Percentiles rank a stretch among this genome's conserved stretches.
Conservation (phyloP, 805 yeast genomes). For the Pichia rugopelliculosa region DNA sequence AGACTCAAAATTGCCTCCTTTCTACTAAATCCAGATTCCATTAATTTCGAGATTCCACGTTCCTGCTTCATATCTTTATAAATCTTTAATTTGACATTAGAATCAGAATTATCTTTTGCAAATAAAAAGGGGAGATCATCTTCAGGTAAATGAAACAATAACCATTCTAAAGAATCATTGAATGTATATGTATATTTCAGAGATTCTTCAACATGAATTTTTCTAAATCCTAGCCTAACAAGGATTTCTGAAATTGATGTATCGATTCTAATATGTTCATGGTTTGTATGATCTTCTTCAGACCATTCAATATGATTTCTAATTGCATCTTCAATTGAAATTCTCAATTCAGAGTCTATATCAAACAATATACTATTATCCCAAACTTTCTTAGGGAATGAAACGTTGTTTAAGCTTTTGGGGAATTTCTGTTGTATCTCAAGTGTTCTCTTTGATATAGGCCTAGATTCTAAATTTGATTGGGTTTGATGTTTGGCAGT, state of each 20-base stretch:
- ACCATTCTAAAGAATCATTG: slow-evolving; percentile 60
- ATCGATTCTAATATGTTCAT: slow-evolving; percentile 8
- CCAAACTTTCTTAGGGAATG: slow-evolving; percentile 57
- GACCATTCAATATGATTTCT: slow-evolving; percentile 53
- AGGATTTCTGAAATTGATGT: slow-evolving; percentile 13
- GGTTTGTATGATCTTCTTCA: slow-evolving; percentile 12
- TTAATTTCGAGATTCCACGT: slow-evolving; percentile 48
- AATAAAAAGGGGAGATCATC: slow-evolving; percentile 78
- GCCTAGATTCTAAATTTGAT: neutral
- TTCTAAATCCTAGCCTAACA: slow-evolving; percentile 56
- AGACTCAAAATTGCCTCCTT: slow-evolving; percentile 52
- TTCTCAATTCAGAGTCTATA: slow-evolving; percentile 56
- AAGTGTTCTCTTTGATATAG: neutral
- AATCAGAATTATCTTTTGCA: slow-evolving; percentile 48
- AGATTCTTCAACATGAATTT: slow-evolving; percentile 65
- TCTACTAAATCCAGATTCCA: slow-evolving; percentile 62
- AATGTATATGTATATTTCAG: slow-evolving; percentile 46
- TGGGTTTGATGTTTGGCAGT: neutral
- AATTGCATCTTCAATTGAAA: slow-evolving; percentile 54
- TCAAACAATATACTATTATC: slow-evolving; percentile 61
- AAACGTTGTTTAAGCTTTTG: slow-evolving; percentile 3
- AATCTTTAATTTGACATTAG: slow-evolving; percentile 49
- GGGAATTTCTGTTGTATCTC: neutral
- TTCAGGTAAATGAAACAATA: slow-evolving; percentile 84
- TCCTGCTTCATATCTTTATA: slow-evolving; percentile 49